These are phyloP conservation scores for Salvia hispanica DNA, from an alignment of 257 asterid genomes.

Conservation along the genomic window DNA sequence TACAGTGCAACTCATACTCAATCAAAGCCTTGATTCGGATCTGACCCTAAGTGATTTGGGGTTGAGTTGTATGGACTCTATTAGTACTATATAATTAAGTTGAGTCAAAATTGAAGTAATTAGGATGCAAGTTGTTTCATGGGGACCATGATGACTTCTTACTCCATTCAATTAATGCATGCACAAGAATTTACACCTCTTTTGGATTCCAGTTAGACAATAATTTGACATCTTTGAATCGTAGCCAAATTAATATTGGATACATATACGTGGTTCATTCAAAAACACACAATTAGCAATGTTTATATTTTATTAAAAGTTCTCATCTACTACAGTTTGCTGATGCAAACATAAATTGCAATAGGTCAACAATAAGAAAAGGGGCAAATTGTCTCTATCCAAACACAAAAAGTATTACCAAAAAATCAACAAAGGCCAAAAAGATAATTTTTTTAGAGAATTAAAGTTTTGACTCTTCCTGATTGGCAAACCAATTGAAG, in stretches of 20 bases:
- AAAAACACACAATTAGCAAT: background rate
- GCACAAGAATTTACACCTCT: background rate
- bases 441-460: background rate
- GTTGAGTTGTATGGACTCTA: too few species aligned
- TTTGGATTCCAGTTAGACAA: constrained; percentile 13
- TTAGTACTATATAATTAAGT: background rate
- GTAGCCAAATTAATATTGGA: too few species aligned
- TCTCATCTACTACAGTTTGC: background rate
- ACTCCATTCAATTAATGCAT: background rate
- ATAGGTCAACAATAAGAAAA: background rate
- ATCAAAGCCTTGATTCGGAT: too few species aligned
- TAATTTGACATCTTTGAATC: constrained; percentile 4
- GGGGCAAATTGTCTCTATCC: background rate
- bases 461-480: background rate
- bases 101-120: background rate
- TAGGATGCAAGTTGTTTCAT: background rate
- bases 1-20: too few species aligned
- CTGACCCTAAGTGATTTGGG: too few species aligned
- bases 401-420: background rate
- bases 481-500: constrained; percentile 11
- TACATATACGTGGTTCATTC: background rate
- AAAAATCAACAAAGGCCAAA: background rate
- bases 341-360: background rate
- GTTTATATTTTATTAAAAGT: background rate
- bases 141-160: constrained; percentile 4